These are phyloP conservation scores for Fusarium compactum DNA, from an alignment of 2,329 filamentous ascomycete genomes.

Conservation along the genomic window DNA sequence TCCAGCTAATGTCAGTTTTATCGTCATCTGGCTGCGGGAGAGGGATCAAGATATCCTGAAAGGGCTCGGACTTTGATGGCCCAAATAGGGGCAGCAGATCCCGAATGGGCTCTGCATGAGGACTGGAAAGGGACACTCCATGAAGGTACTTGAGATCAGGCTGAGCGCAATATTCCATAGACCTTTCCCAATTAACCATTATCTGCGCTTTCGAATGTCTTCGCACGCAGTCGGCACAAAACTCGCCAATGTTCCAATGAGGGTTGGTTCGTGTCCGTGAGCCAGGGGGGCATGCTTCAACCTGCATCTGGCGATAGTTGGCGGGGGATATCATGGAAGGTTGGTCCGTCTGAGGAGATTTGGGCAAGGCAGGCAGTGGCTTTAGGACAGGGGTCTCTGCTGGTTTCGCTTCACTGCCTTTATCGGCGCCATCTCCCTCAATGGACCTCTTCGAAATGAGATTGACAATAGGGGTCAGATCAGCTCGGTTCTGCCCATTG, in stretches of 20 bases:
- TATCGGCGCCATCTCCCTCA: conserved; percentile 10
- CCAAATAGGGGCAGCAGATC: conserved; percentile 81
- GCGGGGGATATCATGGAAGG: conserved; percentile 40
- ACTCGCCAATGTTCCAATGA: conserved; percentile 71
- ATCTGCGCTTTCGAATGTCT: conserved; percentile 77
- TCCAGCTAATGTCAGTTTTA: conserved; percentile 57
- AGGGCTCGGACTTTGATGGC: conserved; percentile 77
- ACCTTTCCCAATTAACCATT: conserved; percentile 72
- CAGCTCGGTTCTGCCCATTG: conserved; percentile 39
- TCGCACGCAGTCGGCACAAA: conserved; percentile 73
- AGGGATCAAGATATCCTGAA: conserved; percentile 82
- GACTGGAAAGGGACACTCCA: conserved; percentile 76
- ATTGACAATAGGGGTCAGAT: conserved; percentile 48
- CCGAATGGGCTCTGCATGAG: conserved; percentile 70
- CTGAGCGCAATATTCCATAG: conserved; percentile 79
- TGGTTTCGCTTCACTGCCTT: not conserved
- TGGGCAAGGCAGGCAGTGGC: conserved; percentile 10
- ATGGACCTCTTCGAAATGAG: conserved; percentile 47
- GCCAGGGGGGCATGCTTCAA: conserved; percentile 69
- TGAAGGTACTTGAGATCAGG: conserved; percentile 81
- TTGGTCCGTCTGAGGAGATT: not conserved
- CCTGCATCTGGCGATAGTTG: conserved; percentile 57
- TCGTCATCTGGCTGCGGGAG: conserved; percentile 59
- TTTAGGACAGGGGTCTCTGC: conserved; percentile 8
- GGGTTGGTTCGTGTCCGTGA: conserved; percentile 70